A percentile compares a stretch with the other conserved stretches of the same genome.
phyloP scores from a whole-genome alignment of 306 rosid species.

The Glycine tomentella region DNA sequence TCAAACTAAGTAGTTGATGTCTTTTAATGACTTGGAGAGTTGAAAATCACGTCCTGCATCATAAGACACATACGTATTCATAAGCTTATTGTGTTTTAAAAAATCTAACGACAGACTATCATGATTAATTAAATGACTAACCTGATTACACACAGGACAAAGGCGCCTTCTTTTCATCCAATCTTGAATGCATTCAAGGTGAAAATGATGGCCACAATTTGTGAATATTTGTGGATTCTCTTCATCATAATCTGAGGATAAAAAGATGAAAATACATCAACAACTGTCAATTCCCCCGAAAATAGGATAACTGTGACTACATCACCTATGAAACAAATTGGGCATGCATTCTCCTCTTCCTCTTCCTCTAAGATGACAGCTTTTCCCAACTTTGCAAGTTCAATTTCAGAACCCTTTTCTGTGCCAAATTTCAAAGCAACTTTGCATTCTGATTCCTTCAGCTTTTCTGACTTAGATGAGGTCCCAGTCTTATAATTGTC shows the following conservation, averaged over 20 bases:
- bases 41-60: slow-evolving; percentile 73
- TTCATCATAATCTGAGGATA: slow-evolving; percentile 64
- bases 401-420: slow-evolving; percentile 53
- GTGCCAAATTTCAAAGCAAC: too few species aligned
- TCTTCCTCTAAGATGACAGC: slow-evolving; percentile 63
- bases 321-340: slow-evolving; percentile 91
- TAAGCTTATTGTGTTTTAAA: not conserved
- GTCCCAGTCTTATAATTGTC: too few species aligned
- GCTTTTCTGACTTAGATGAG: too few species aligned
- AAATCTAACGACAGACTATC: slow-evolving; percentile 23
- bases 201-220: slow-evolving; percentile 83
- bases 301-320: slow-evolving; percentile 33
- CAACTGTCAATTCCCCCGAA: slow-evolving; percentile 27
- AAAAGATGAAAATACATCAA: slow-evolving; percentile 30
- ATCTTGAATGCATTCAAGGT: slow-evolving; percentile 87
- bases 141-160: slow-evolving; percentile 90
- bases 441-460: too few species aligned
- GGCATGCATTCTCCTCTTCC: slow-evolving; percentile 85
- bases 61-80: slow-evolving; percentile 14
- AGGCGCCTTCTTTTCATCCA: slow-evolving; percentile 78
- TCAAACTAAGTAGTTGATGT: slow-evolving; percentile 34
- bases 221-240: slow-evolving; percentile 65
- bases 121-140: slow-evolving; percentile 42
- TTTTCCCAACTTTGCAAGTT: slow-evolving; percentile 60
- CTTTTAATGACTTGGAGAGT: slow-evolving; percentile 68